These are phyloP conservation scores for Gossypium davidsonii DNA, from an alignment of 441 rosid genomes.

Conservation along the genomic window DNA sequence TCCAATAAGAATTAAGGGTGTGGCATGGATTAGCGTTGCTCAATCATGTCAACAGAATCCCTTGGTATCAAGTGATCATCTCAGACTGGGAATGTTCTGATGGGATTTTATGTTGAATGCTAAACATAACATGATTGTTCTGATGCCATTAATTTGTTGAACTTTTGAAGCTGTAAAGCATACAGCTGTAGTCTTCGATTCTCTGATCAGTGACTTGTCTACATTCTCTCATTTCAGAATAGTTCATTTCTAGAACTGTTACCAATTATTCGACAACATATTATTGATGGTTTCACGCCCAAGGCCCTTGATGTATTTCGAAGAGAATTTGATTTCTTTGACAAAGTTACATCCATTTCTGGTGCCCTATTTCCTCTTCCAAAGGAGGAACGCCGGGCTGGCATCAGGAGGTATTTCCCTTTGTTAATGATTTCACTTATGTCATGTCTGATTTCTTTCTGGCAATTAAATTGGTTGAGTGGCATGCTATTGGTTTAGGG, in stretches of 20 bases:
- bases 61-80: background rate
- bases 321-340: slow-evolving; percentile 92
- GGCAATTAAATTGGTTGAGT: slow-evolving; percentile 18
- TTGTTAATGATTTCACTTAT: slow-evolving; percentile 6
- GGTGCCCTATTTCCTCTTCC: slow-evolving; percentile 71
- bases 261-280: slow-evolving; percentile 73
- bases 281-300: slow-evolving; percentile 73
- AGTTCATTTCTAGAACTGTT: slow-evolving; percentile 62
- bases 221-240: slow-evolving; percentile 52
- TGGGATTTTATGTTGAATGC: background rate
- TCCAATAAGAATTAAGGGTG: background rate
- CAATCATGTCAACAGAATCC: background rate
- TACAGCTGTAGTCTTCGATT: background rate
- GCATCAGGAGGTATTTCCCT: slow-evolving; percentile 67
- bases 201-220: slow-evolving; percentile 14
- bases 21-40: background rate
- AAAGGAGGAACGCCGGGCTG: slow-evolving; percentile 94
- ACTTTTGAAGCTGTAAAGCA: background rate
- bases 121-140: background rate
- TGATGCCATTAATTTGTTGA: background rate
- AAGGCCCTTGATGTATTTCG: slow-evolving; percentile 73
- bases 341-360: slow-evolving; percentile 88
- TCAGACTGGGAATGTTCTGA: background rate
- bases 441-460: slow-evolving; percentile 10
- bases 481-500: slow-evolving; percentile 40